These are phyloP conservation scores for Potentilla sterilis DNA, from an alignment of 306 rosid species.

Conservation along the genomic window DNA sequence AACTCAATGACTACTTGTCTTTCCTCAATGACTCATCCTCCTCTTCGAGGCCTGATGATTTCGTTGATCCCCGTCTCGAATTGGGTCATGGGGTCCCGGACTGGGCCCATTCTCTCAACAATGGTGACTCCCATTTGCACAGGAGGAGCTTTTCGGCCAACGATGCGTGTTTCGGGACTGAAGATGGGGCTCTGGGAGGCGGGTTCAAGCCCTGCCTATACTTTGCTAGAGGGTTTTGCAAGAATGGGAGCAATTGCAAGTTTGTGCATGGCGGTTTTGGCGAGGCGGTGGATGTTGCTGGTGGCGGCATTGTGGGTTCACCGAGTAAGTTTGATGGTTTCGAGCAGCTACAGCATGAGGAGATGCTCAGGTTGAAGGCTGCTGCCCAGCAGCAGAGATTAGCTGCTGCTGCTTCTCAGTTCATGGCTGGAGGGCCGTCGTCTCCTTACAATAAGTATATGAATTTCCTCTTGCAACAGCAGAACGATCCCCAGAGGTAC, in stretches of 20 bases:
- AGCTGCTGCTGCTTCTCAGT: slow-evolving; percentile 43
- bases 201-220: slow-evolving; percentile 84
- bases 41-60: slow-evolving; percentile 54
- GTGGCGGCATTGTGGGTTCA: slow-evolving; percentile 59
- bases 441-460: slow-evolving; percentile 62
- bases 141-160: slow-evolving; percentile 81
- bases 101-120: slow-evolving; percentile 56
- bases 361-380: slow-evolving; percentile 62
- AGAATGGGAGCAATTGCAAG: slow-evolving; percentile 84
- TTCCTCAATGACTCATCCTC: slow-evolving; percentile 59
- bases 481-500: slow-evolving; percentile 65
- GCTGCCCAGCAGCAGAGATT: slow-evolving; percentile 61
- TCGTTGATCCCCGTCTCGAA: slow-evolving; percentile 55
- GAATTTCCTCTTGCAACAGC: slow-evolving; percentile 70
- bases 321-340: slow-evolving; percentile 59
- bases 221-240: slow-evolving; percentile 87
- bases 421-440: slow-evolving; percentile 57
- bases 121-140: slow-evolving; percentile 68
- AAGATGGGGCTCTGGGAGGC: slow-evolving; percentile 53
- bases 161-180: slow-evolving; percentile 69
- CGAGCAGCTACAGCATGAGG: slow-evolving; percentile 75
- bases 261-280: slow-evolving; percentile 63
- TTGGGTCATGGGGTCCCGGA: slow-evolving; percentile 44
- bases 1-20: slow-evolving; percentile 65
- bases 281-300: slow-evolving; percentile 53